Percentiles rank a stretch among this genome's conserved stretches.
Conservation (phyloP, 1,284 basidiomycete species). For the Moesziomyces sp. region DNA sequence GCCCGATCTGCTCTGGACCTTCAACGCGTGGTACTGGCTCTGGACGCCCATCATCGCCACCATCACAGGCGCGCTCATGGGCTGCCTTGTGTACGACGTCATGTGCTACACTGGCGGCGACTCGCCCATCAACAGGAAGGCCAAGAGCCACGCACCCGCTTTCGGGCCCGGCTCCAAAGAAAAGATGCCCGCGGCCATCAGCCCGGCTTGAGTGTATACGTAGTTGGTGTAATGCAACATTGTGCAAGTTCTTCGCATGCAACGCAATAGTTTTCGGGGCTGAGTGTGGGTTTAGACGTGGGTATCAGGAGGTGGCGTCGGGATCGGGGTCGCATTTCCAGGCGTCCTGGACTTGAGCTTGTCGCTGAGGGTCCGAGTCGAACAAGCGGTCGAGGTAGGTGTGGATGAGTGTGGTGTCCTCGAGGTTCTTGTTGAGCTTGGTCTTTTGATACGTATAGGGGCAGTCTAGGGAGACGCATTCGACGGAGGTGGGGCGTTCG, state of each 20-base stretch:
- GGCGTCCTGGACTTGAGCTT: conserved; percentile 22
- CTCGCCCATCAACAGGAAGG: conserved; percentile 55
- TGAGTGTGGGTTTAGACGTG: too few species aligned
- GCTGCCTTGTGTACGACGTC: conserved; percentile 67
- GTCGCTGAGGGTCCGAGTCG: conserved; percentile 9
- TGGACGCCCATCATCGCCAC: conserved; percentile 73
- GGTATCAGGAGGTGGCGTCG: too few species aligned
- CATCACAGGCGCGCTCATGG: conserved; percentile 66
- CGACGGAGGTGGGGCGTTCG: conserved; percentile 20
- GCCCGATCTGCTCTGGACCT: conserved; percentile 68
- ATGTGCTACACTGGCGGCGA: conserved; percentile 68
- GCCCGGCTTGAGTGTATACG: conserved; percentile 19
- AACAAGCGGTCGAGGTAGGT: conserved; percentile 19
- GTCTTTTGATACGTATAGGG: conserved; percentile 56
- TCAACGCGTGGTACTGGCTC: conserved; percentile 78
- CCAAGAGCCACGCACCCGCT: conserved; percentile 1
- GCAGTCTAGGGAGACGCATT: conserved; percentile 62
- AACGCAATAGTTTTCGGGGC: too few species aligned
- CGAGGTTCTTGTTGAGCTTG: conserved; percentile 18
- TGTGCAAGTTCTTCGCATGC: too few species aligned
- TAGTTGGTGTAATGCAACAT: background rate
- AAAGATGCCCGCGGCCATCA: conserved; percentile 46
- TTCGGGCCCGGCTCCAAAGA: conserved; percentile 29
- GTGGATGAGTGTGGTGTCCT: conserved; percentile 19
- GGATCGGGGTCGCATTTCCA: conserved; percentile 3